These are phyloP conservation scores for Candida silvicultrix DNA, from an alignment of 805 yeast genomes.

Conservation along the genomic window DNA sequence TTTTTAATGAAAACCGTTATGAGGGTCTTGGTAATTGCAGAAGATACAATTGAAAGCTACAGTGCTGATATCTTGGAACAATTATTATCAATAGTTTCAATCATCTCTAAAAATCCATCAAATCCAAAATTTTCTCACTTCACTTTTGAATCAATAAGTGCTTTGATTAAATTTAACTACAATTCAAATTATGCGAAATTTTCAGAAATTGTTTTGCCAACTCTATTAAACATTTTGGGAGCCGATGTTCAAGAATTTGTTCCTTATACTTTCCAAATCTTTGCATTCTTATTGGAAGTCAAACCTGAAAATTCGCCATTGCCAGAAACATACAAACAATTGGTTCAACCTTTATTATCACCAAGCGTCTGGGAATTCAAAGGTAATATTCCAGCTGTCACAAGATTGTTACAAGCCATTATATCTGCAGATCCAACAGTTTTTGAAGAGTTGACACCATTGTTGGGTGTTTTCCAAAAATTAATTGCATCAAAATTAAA, in stretches of 20 bases:
- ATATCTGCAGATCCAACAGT: constrained; percentile 31
- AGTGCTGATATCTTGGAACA: constrained; percentile 50
- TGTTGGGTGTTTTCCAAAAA: constrained; percentile 95
- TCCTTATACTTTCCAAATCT: constrained; percentile 88
- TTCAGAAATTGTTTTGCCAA: constrained; percentile 51
- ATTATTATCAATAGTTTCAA: constrained; percentile 58
- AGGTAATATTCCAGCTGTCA: constrained; percentile 92
- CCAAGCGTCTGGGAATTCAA: constrained; percentile 92
- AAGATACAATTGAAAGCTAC: constrained; percentile 48
- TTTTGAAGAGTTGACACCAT: constrained; percentile 56
- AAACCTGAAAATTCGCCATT: constrained; percentile 42
- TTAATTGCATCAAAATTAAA: constrained; percentile 78
- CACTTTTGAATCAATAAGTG: constrained; percentile 82
- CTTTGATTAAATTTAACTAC: constrained; percentile 50
- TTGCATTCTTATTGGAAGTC: constrained; percentile 68
- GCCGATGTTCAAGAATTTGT: constrained; percentile 90
- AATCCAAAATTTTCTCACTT: constrained; percentile 92
- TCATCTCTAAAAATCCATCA: constrained; percentile 84
- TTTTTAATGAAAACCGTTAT: constrained; percentile 84
- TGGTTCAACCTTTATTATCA: constrained; percentile 76
- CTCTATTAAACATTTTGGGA: constrained; percentile 59
- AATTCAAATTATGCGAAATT: constrained; percentile 27
- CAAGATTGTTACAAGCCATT: constrained; percentile 70
- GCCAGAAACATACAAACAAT: constrained; percentile 57
- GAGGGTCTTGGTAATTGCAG: constrained; percentile 72